Evolutionary conservation across 179 eudicot species (phyloP).

Genomic region (Camellia oleifera): DNA sequence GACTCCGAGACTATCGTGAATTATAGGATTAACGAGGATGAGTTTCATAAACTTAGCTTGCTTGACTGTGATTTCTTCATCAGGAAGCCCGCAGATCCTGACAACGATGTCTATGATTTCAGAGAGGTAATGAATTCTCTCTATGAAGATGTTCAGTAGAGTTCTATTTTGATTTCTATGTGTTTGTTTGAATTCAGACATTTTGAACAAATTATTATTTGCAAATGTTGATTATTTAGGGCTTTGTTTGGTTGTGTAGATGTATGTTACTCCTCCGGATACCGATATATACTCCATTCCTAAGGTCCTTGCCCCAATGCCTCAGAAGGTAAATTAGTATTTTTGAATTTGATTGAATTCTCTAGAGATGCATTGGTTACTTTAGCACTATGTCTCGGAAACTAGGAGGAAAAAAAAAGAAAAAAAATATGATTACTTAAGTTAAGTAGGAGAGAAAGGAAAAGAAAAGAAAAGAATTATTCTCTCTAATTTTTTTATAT

Average conservation of each 20-base stretch:
- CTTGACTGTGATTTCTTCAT: slow-evolving; percentile 89
- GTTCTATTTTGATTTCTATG: background rate
- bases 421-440: too few relatives aligned
- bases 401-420: too few relatives aligned
- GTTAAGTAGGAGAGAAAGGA: too few relatives aligned
- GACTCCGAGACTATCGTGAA: slow-evolving; percentile 68
- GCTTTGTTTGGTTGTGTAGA: slow-evolving; percentile 40
- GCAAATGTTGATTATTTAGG: background rate
- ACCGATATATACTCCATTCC: slow-evolving; percentile 94
- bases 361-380: background rate
- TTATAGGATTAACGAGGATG: slow-evolving; percentile 87
- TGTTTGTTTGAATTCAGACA: background rate
- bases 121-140: slow-evolving; percentile 54
- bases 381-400: too few relatives aligned
- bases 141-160: background rate
- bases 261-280: slow-evolving; percentile 98
- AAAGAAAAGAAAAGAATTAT: too few relatives aligned
- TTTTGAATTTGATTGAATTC: background rate
- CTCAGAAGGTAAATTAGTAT: slow-evolving; percentile 59
- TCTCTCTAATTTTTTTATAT: too few relatives aligned
- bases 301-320: slow-evolving; percentile 93
- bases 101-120: slow-evolving; percentile 84
- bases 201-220: background rate
- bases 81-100: slow-evolving; percentile 90
- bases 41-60: slow-evolving; percentile 82